Evolutionary conservation across 805 yeast genomes (phyloP), one percentile per base, ranked within the genome.

Genomic region (Candida adriatica): DNA sequence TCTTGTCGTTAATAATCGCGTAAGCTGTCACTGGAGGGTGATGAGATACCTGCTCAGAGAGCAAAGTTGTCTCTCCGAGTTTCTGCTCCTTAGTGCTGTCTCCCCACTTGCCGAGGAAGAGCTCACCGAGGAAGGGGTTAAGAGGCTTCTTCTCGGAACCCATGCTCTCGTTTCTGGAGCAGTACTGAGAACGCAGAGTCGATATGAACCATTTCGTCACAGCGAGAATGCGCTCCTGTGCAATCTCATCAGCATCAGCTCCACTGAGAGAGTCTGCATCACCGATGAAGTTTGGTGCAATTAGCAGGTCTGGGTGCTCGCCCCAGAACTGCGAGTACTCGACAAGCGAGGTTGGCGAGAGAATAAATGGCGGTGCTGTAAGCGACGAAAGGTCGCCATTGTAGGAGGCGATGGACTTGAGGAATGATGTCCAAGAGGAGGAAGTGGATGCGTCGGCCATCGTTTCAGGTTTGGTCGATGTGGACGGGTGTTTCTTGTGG

Each of bases 11-110:
- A 50, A 73, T 62, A 34, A 92, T 72, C 26, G 87, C 73, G 55
- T 87, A 92, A 6, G 92, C 96, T n/a, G 97, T 88, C 21, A 83
- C 79, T 16, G 98, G 97, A 13, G 98, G 98, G 58, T 92, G 98
- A 61, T 92, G 98, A 40, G 88, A 78, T 10, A 92, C 96, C 61
- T 92, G 98, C 59, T 92, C 98, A 42, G 88, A 75, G 33, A 86
- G 61, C 51, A 90, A 64, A 9, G 75, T 59, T 16, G 95, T 83
- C 40, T 84, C 94, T 25, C 95, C 95, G 11, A 73, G 58, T 33
- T 61, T 64, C 8, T 63, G 57, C 26, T 68, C 71, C 11, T 51
- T 41, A 17, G 73, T 53, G 29, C 54, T 51, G 43, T 76, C 85
- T 4, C 59, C 61, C 95, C 96, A 87, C 49, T 80, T 77, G 29